These are phyloP conservation scores for Arthrocladium fulminans DNA, from an alignment of 2,329 filamentous ascomycete genomes.

Conservation along the genomic window DNA sequence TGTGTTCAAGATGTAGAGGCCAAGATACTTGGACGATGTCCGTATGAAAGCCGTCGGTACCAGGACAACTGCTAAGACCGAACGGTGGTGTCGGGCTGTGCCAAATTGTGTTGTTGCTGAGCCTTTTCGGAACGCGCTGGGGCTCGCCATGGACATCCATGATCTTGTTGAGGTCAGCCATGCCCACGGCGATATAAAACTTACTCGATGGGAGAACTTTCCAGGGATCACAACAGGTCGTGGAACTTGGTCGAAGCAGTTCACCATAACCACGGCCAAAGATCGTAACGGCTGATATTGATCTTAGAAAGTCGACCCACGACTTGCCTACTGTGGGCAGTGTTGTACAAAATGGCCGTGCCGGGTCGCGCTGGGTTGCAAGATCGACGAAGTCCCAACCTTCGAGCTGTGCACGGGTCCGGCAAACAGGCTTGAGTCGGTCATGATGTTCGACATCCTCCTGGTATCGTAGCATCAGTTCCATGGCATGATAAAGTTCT, in stretches of 20 bases:
- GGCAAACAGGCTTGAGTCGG: background rate
- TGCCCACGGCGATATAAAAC: slow-evolving; percentile 26
- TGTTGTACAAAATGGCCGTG: slow-evolving; percentile 19
- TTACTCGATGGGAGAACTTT: slow-evolving; percentile 22
- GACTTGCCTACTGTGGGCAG: slow-evolving; percentile 18
- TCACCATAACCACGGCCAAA: slow-evolving; percentile 26
- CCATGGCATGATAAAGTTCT: slow-evolving; percentile 14
- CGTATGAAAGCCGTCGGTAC: background rate
- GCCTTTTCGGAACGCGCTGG: slow-evolving; percentile 11
- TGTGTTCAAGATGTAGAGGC: background rate
- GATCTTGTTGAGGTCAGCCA: slow-evolving; percentile 24
- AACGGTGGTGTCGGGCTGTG: slow-evolving; percentile 13
- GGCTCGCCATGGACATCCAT: slow-evolving; percentile 17
- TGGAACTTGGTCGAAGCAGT: slow-evolving; percentile 20
- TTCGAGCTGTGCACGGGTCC: background rate
- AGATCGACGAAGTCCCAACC: slow-evolving; percentile 27
- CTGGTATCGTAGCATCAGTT: slow-evolving; percentile 11
- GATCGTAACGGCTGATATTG: slow-evolving; percentile 23
- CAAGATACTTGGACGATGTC: background rate
- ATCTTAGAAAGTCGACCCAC: slow-evolving; percentile 28
- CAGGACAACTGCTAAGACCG: slow-evolving; percentile 19
- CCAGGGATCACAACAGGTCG: slow-evolving; percentile 22
- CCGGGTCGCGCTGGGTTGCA: slow-evolving; percentile 3
- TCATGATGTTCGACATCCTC: slow-evolving; percentile 21
- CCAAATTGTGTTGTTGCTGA: slow-evolving; percentile 14